Base-by-base conservation (phyloP, 2,329 filamentous ascomycete genomes). In the Alternaria sp. region DNA sequence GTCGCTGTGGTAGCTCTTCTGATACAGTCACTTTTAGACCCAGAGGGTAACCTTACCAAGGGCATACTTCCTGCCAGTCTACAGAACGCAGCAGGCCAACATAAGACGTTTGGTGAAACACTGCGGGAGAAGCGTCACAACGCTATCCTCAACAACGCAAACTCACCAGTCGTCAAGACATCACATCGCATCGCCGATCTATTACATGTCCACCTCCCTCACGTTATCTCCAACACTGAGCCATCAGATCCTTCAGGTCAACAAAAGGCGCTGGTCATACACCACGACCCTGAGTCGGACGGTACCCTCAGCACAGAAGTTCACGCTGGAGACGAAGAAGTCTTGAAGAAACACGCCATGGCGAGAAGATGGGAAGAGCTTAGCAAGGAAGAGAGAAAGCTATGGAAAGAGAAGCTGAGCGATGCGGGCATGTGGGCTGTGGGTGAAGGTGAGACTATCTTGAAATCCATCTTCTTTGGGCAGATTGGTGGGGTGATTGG, bases 401-500 rank as follows among this genome's bases (percentile, higher is more conserved):
- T 81, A 17, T 96, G 92, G 92, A 92, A 87, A 78, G 77, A 84
- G 65, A 85, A 84, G 71, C 82, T 96, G 34, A 81, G 82, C 54
- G 83, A 88, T 54, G 88, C 90, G 0, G 92, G 92, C 0, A 86
- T 92, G 63, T 96, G 91, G 92, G 85, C 86, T n/a, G 87, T 89
- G 72, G 83, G 86, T 36, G 90, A 94, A 82, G 90, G 91, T 3
- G 91, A 94, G 80, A 83, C 82, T 9, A 85, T 95, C 29, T 84
- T 96, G 66, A 87, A 88, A 77, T 90, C 91, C 3, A 85, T 96
- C 31, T 80, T 96, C 62, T 96, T 96, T 78, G 86, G 88, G 21
- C 85, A 92, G 77, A 81, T 91, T 63, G 90, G 85, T 1, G 89
- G 85, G 2, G 83, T 51, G 85, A 86, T 66, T 60, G 79, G 72